These are phyloP conservation scores for Huiozyma sinensis DNA, from an alignment of 805 yeast genomes.

Conservation along the genomic window DNA sequence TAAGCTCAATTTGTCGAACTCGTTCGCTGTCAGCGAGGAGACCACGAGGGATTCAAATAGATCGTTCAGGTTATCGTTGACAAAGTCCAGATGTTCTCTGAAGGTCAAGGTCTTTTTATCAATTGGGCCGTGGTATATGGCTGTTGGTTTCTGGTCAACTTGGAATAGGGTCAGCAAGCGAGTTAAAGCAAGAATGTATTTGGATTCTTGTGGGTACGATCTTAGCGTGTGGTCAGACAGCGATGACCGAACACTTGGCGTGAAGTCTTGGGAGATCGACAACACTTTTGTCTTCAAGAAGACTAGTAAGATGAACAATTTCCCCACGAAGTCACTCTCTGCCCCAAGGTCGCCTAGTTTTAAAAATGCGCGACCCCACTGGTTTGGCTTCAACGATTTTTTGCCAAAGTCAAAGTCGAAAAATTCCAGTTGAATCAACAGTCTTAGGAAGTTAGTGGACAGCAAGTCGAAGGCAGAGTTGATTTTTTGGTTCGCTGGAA, in stretches of 20 bases:
- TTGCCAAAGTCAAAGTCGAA: slow-evolving; percentile 30
- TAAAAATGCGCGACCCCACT: slow-evolving; percentile 43
- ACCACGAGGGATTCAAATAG: slow-evolving; percentile 42
- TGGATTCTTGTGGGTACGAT: slow-evolving; percentile 31
- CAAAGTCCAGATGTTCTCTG: slow-evolving; percentile 49
- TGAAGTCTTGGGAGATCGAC: slow-evolving; percentile 27
- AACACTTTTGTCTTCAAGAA: slow-evolving; percentile 37
- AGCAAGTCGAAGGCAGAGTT: slow-evolving; percentile 42
- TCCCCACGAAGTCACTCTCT: slow-evolving; percentile 27
- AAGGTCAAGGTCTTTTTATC: slow-evolving; percentile 56
- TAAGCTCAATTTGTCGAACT: slow-evolving; percentile 42
- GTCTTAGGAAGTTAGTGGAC: slow-evolving; percentile 44
- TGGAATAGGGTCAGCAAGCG: slow-evolving; percentile 40
- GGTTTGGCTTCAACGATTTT: slow-evolving; percentile 31
- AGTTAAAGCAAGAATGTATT: slow-evolving; percentile 34
- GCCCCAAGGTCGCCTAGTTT: slow-evolving; percentile 24
- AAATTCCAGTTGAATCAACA: slow-evolving; percentile 42
- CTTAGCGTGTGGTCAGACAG: slow-evolving; percentile 30
- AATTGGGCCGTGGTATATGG: slow-evolving; percentile 53
- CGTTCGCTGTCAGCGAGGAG: slow-evolving; percentile 45
- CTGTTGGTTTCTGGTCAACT: slow-evolving; percentile 40
- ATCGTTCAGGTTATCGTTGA: slow-evolving; percentile 41
- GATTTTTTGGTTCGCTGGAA: slow-evolving; percentile 25
- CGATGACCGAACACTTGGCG: slow-evolving; percentile 23
- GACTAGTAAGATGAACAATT: slow-evolving; percentile 37